Base-by-base conservation (phyloP, 1,284 basidiomycete genomes). In the Cryptococcus sp. region DNA sequence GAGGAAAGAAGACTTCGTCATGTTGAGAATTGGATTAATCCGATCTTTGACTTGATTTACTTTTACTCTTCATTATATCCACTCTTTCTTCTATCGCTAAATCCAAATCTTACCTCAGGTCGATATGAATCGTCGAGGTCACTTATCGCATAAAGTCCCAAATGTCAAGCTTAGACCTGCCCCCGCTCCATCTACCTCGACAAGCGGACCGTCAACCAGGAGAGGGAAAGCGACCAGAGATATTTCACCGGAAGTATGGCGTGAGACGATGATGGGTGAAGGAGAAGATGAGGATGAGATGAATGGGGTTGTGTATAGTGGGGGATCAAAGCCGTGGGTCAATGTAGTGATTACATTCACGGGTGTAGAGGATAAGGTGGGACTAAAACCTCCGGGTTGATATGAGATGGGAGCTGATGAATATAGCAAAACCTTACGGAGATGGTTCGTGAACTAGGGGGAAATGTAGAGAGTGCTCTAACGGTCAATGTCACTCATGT, bases 401-500 rank as follows among this genome's bases (percentile, higher is more conserved):
- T 15, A 43, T 1, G 4, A 15, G 15, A 4, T 44, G 46, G 38
- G 31, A 23, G 30, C 4, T 8, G 31, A 49, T 23, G 49, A 43
- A 54, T 36, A 53, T 44, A 50, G 45, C 3, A 7, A 6, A 49
- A 55, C 8, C 55, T 74, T 11, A 52, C 56, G 2, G 38, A 44
- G 13, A 53, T 72, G 14, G 68, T 65, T 6, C 64, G 51, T 38
- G 61, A 72, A 49, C 60, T 75, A 2, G 72, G 73, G 3, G 73
- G 67, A 5, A 41, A 15, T 10, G 64, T 73, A 11, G 70, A 73
- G 48, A 65, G 60, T 36, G 72, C 72, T 2, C 55, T 75, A 50
- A 75, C 73, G 0, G 58, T 68, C 46, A 49, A 58, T 34, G 70
- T 72, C 15, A 75, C 72, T 7, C 72, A 75, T 62, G 67, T 75